Percentiles rank a stretch among this genome's conserved stretches.
Conservation (phyloP, 495 filamentous ascomycete genomes). For the Daldinia caldariorum region DNA sequence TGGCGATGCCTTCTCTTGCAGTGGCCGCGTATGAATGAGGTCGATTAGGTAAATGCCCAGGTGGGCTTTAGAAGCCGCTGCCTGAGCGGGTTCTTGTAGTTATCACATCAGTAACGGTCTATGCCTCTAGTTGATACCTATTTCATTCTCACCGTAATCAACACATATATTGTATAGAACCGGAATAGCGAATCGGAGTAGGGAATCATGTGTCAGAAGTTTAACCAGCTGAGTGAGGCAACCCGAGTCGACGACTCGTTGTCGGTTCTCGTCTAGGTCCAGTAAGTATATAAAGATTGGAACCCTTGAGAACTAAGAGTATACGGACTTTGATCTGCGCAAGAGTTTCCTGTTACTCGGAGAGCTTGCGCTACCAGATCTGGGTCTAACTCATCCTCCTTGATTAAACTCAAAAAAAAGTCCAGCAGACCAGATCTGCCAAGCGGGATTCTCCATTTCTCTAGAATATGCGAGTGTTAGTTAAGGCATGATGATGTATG, state of each 20-base stretch:
- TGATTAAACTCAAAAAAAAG: conserved; percentile 69
- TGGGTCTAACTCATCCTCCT: conserved; percentile 48
- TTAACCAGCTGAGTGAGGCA: conserved; percentile 66
- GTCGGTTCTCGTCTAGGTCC: conserved; percentile 73
- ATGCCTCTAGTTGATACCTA: neutral
- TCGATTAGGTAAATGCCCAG: conserved; percentile 54
- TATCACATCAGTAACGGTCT: conserved; percentile 35
- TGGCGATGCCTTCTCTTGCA: conserved; percentile 38
- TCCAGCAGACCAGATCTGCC: conserved; percentile 74
- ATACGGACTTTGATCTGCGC: conserved; percentile 76
- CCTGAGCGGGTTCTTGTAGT: conserved; percentile 61
- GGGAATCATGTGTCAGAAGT: conserved; percentile 59
- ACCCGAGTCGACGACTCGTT: conserved; percentile 68
- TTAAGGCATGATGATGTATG: neutral
- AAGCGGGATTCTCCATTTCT: conserved; percentile 69
- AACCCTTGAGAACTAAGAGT: neutral
- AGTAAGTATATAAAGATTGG: neutral
- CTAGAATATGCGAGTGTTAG: conserved; percentile 48
- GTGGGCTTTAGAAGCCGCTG: conserved; percentile 57
- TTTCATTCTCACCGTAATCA: conserved; percentile 69
- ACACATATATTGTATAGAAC: conserved; percentile 79
- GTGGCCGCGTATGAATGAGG: conserved; percentile 49
- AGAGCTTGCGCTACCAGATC: conserved; percentile 64
- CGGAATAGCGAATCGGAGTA: conserved; percentile 67
- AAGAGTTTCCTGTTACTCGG: conserved; percentile 80